Percentiles rank a stretch among this genome's conserved stretches.
Evolutionary conservation across 2,329 filamentous ascomycete genomes (phyloP).

Genomic region (Gliomastix tumulicola): DNA sequence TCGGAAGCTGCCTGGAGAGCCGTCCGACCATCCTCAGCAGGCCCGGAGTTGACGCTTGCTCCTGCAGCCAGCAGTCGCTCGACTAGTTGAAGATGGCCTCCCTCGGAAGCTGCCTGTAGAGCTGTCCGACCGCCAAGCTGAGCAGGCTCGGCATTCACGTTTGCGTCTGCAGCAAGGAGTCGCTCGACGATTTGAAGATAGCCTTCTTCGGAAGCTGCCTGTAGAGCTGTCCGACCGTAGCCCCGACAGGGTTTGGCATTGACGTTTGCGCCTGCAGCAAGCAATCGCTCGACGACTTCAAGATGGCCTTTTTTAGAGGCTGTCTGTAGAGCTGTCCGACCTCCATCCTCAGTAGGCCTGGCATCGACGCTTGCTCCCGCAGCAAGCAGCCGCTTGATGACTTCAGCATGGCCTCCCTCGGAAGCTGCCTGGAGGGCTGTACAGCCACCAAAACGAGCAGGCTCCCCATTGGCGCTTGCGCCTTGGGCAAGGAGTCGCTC

Average conservation of each 20-base stretch:
- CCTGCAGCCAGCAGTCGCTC: background rate
- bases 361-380: background rate
- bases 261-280: no score
- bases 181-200: background rate
- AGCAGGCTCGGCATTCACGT: background rate
- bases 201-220: background rate
- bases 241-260: background rate
- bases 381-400: background rate
- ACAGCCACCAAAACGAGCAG: no score
- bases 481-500: background rate
- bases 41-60: background rate
- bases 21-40: background rate
- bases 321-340: background rate
- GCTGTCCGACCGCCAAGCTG: background rate
- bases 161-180: background rate
- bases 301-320: background rate
- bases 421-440: conserved; percentile 2
- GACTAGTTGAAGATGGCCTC: conserved; percentile 1
- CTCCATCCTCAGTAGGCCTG: background rate
- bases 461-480: background rate
- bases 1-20: background rate
- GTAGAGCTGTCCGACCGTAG: background rate
- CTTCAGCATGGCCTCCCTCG: background rate
- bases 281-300: background rate
- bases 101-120: conserved; percentile 1